Evolutionary conservation across 2,329 filamentous ascomycete genomes (phyloP), one percentile per base, ranked within the genome.

Genomic region (Canariomyces notabilis): DNA sequence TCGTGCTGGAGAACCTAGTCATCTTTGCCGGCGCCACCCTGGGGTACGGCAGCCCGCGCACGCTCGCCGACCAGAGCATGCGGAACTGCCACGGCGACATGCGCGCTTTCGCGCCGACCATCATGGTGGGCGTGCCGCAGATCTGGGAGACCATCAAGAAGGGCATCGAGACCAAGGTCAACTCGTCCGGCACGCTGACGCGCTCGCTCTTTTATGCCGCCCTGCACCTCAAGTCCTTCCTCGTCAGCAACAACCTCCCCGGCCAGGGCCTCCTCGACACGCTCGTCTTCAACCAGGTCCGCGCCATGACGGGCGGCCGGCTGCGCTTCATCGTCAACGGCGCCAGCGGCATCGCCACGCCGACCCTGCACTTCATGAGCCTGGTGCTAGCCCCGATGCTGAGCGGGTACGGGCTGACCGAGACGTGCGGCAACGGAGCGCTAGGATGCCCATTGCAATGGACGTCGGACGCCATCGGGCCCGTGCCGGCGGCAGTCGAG

Each of bases 131-230:
- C 65, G 93, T 98, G 3, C 93, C 93, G 2, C 90, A 94, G 48
- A 85, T 98, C 23, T 98, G 91, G 90, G 93, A 98, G 70, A 90
- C 88, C 1, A 85, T 98, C 60, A 91, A 89, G 74, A 98, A 98
- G 75, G 93, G 93, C 44, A 87, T 98, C 59, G 73, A 91, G 54
- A 70, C 73, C 59, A 89, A 89, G 67, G 83, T 97, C 50, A 84
- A 87, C 62, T 72, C 77, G 48, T 78, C 85, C 51, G 83, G 82
- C 59, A 67, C 76, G n/a, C 48, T 97, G 34, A 76, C 84, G 48
- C 83, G 76, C 67, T 82, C 83, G 59, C 69, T 97, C 52, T 98
- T 98, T 75, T 83, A 79, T 80, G 73, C 73, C 29, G 80, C 80
- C 18, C 73, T 78, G 57, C 71, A 68, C 58, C 71, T 76, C 49